Evolutionary conservation across 1,139 yeast genomes (phyloP).

Genomic region (Yamadazyma diddensiae): DNA sequence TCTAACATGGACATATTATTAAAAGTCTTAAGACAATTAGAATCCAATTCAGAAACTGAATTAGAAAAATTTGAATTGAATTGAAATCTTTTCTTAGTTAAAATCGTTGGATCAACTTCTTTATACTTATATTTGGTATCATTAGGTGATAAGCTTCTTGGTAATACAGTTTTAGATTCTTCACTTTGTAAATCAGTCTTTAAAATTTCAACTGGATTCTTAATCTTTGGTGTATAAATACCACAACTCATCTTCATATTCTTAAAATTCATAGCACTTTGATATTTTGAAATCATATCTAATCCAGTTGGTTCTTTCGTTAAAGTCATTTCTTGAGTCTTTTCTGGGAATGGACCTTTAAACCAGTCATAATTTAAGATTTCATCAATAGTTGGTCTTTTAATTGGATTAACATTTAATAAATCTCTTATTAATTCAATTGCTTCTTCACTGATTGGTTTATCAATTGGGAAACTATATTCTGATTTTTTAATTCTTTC

Average conservation of each 20-base stretch:
- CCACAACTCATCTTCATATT: conserved; percentile 66
- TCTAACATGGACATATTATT: conserved; percentile 43
- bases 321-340: conserved; percentile 61
- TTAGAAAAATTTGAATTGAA: conserved; percentile 42
- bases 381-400: conserved; percentile 78
- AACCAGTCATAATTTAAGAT: conserved; percentile 83
- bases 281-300: conserved; percentile 51
- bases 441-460: conserved; percentile 69
- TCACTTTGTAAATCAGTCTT: conserved; percentile 70
- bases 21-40: conserved; percentile 39
- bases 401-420: conserved; percentile 72
- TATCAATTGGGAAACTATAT: conserved; percentile 75
- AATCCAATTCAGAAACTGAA: conserved; percentile 38
- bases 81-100: conserved; percentile 39
- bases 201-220: conserved; percentile 67
- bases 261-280: conserved; percentile 69
- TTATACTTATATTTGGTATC: conserved; percentile 86
- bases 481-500: conserved; percentile 86
- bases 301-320: conserved; percentile 57
- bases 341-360: conserved; percentile 79
- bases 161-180: conserved; percentile 68
- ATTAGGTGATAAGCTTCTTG: conserved; percentile 89
- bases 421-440: conserved; percentile 66
- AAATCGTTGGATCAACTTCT: conserved; percentile 52
- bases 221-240: conserved; percentile 51